Base-by-base conservation (phyloP, 2,329 filamentous ascomycete genomes). In the Fusarium tupiense region DNA sequence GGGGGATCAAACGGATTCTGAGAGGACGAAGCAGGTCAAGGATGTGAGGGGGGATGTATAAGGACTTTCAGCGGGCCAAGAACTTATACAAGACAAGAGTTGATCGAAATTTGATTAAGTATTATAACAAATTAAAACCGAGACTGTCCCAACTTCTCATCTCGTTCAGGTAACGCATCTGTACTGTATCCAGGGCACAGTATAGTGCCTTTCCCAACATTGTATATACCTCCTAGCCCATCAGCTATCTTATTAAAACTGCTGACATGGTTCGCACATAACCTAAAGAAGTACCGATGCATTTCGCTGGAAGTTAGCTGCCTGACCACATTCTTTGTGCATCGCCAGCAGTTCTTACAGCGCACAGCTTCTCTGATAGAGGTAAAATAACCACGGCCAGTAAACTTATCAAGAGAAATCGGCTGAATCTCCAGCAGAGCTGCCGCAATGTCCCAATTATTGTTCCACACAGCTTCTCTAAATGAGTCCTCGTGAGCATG, bases 1-100 rank as follows among this genome's bases (percentile, higher is more conserved):
- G 0, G 80, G 80, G 0, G 80, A 81, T 52, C 75, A 77, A 2
- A 37, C n/a, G 0, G 65, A 52, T 2, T 80, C 78, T 2, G 73
- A 77, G 10, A 71, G 76, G 40, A 81, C 80, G 2, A 76, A 73
- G 33, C 17, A 69, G 14, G 50, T 53, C 1, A 57, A 77, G 19
- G 78, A 80, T 68, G 72, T 61, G 3, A 67, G 72, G 75, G 20
- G 1, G 1, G 62, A 64, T 12, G 9, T 9, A 49, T 20, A 1
- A 37, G 14, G 8, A 5, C 0, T 4, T 33, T 3, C 10, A 31
- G 16, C 29, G 2, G 29, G 29, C 8, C 29, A 33, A n/a, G 11
- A 13, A 33, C 8, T 13, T 13, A 6, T 3, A 19, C 3, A 8
- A 29, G 20, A 3, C 26, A 22, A 22, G 3, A 49, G 3, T 0